Percentiles rank a stretch among this genome's conserved stretches.
These are phyloP conservation scores for Elasticomyces elasticus DNA, from an alignment of 495 filamentous ascomycete genomes.

Conservation along the genomic window DNA sequence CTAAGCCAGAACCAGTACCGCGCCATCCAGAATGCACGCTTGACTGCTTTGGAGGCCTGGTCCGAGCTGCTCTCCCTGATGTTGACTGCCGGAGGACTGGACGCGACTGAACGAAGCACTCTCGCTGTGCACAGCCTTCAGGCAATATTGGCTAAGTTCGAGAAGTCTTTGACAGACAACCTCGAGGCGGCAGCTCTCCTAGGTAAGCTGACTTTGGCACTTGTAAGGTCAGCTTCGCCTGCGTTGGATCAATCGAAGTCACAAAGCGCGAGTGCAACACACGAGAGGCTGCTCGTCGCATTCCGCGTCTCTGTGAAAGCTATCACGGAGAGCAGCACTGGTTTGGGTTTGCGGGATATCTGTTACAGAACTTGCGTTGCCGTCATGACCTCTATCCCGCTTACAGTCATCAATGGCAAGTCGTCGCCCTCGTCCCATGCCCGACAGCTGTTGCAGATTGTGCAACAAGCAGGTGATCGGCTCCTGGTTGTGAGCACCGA, in stretches of 20 bases:
- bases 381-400: slow-evolving; percentile 44
- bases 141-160: slow-evolving; percentile 73
- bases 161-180: slow-evolving; percentile 56
- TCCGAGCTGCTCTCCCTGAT: slow-evolving; percentile 68
- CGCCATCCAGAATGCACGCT: slow-evolving; percentile 41
- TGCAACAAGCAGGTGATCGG: slow-evolving; percentile 66
- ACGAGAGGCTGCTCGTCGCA: slow-evolving; percentile 81
- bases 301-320: slow-evolving; percentile 75
- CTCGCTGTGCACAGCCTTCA: slow-evolving; percentile 81
- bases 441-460: slow-evolving; percentile 60
- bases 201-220: slow-evolving; percentile 61
- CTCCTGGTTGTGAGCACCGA: slow-evolving; percentile 82
- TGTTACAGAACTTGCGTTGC: slow-evolving; percentile 84
- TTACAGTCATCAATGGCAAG: slow-evolving; percentile 4
- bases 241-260: slow-evolving; percentile 27
- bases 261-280: slow-evolving; percentile 46
- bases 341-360: slow-evolving; percentile 59
- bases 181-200: slow-evolving; percentile 59
- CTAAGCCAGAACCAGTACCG: slow-evolving; percentile 41
- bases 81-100: slow-evolving; percentile 64
- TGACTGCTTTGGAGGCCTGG: slow-evolving; percentile 62
- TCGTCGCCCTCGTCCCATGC: slow-evolving; percentile 47
- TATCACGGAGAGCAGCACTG: slow-evolving; percentile 60
- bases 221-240: slow-evolving; percentile 47
- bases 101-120: slow-evolving; percentile 51